phyloP scores from a whole-genome alignment of 306 rosid genomes.

The Medicago lupulina region DNA sequence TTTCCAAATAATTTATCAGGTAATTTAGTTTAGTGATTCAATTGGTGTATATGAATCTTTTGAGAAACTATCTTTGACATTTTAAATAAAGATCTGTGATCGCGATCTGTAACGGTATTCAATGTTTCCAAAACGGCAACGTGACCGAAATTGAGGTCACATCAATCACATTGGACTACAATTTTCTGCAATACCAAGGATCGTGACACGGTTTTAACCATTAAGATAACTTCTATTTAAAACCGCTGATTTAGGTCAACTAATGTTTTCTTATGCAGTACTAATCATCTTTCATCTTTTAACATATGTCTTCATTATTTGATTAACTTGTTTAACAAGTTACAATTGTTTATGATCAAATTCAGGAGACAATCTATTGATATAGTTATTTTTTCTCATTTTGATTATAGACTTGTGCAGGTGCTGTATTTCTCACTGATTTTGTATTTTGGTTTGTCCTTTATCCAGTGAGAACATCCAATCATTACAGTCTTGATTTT shows the following conservation, averaged over 20 bases:
- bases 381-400: neutral
- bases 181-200: neutral
- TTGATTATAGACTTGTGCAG: conserved; percentile 71
- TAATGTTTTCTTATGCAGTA: no score
- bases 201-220: neutral
- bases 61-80: neutral
- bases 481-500: conserved; percentile 60
- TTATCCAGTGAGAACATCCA: conserved; percentile 66
- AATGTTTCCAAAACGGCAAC: neutral
- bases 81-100: no score
- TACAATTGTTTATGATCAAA: neutral
- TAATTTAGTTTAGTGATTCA: conserved; percentile 11
- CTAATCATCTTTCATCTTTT: no score
- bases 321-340: conserved; percentile 16
- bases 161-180: neutral
- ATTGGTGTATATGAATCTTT: neutral
- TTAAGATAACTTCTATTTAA: no score
- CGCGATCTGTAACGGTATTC: neutral
- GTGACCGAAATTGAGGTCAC: neutral
- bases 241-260: no score
- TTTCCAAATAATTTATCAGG: conserved; percentile 91
- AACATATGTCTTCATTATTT: neutral
- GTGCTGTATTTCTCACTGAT: conserved; percentile 87
- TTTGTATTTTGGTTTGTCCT: conserved; percentile 78
- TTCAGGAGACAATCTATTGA: conserved; percentile 9